Conservation (phyloP, 2,329 filamentous ascomycete species). For the Fusarium cicatricum region DNA sequence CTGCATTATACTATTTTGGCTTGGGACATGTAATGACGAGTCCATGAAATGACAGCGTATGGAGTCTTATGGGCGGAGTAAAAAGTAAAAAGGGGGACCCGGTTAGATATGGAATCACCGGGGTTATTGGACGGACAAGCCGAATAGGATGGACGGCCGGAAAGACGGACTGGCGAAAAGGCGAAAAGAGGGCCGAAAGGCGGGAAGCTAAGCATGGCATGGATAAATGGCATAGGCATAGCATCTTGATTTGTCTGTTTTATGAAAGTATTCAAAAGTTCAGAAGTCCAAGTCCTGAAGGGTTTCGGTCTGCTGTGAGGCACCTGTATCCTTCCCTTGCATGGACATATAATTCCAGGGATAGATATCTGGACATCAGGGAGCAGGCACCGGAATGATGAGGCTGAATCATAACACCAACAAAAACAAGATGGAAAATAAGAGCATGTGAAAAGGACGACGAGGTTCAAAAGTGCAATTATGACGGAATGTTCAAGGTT, state of each 20-base stretch:
- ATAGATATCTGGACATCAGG: too few species aligned
- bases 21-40: slow-evolving; percentile 33
- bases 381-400: too few species aligned
- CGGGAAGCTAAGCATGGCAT: slow-evolving; percentile 23
- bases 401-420: not conserved
- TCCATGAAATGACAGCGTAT: slow-evolving; percentile 37
- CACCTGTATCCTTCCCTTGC: too few species aligned
- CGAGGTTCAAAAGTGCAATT: slow-evolving; percentile 21
- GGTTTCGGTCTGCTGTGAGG: not conserved
- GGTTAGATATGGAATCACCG: slow-evolving; percentile 25
- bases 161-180: slow-evolving; percentile 26
- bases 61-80: slow-evolving; percentile 31
- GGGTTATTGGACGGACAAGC: slow-evolving; percentile 29
- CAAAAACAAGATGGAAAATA: too few species aligned
- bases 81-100: slow-evolving; percentile 29
- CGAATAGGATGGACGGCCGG: slow-evolving; percentile 9
- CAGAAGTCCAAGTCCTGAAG: too few species aligned
- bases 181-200: slow-evolving; percentile 23
- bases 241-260: slow-evolving; percentile 25
- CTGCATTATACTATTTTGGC: slow-evolving; percentile 25
- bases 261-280: not conserved
- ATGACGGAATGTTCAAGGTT: slow-evolving; percentile 26
- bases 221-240: slow-evolving; percentile 24
- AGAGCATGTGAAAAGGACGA: slow-evolving; percentile 21
- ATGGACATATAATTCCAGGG: too few species aligned